Evolutionary conservation across 2,329 filamentous ascomycete species (phyloP), one percentile per base, ranked within the genome.

Genomic region (Cercospora sp.): DNA sequence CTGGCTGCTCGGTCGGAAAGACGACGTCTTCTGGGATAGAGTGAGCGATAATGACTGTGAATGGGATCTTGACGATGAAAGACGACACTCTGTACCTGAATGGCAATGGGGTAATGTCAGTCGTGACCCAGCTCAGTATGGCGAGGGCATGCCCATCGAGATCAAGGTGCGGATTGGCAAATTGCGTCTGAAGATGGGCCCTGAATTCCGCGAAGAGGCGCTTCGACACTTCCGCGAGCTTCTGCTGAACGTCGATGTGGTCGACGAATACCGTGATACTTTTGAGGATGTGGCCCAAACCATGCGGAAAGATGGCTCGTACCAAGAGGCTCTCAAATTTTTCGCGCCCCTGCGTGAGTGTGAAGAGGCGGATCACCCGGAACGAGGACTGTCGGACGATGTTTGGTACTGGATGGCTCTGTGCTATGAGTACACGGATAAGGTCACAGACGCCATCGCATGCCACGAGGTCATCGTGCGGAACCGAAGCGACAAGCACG

Each of bases 151-250:
- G 45, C 94, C 94, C 0, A 79, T 94, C 5, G 93, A 97, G 72
- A 83, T 99, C 51, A 89, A 94, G 20, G 87, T 92, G 31, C 95
- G 94, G 76, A 82, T 99, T 70, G 94, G 92, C 3, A 82, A 94
- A 3, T 94, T 93, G 76, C 89, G 95, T n/a, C 81, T 97, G 39
- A 89, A 88, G 65, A 82, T 92, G 68, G 88, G 87, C 0, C 82
- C 90, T 28, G 81, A 87, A 16, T 76, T 86, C 69, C 79, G 84
- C 23, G 81, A 87, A 13, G 94, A 98, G 81, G 93, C 92, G 5
- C 66, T 81, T 77, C 74, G 74, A 39, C 83, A 85, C 69, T 80
- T 85, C 66, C 81, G 87, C 67, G 89, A 72, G 23, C 68, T 90
- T 82, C 83, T 97, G 9, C 87, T 91, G 60, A 89, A 91, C 1